A percentile compares a stretch with the other conserved stretches of the same genome.
phyloP scores from a whole-genome alignment of 73 alveolate genomes.

The Breviolum minutum region DNA sequence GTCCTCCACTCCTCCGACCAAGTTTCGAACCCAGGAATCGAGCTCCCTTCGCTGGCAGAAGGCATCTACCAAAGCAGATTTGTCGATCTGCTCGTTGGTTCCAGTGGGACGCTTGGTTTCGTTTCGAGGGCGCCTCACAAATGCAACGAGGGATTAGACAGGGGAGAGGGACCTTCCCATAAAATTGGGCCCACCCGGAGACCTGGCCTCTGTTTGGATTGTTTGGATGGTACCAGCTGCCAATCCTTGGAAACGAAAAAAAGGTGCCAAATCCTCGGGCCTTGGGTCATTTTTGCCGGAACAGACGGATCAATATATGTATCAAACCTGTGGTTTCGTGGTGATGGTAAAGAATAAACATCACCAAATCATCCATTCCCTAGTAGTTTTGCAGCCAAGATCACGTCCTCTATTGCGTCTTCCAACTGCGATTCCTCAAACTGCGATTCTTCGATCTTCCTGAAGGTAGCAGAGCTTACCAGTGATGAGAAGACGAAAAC shows the following conservation, averaged over 20 bases:
- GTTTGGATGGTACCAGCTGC: slow-evolving; percentile 39
- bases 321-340: no score
- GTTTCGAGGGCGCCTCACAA: neutral
- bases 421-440: neutral
- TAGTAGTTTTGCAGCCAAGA: slow-evolving; percentile 1
- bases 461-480: neutral
- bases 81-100: neutral
- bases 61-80: neutral
- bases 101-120: neutral
- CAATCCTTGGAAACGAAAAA: slow-evolving; percentile 21
- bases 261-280: no score
- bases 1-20: no score
- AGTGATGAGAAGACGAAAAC: no score
- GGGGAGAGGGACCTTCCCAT: neutral
- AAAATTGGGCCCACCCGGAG: no score
- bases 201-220: slow-evolving; percentile 23
- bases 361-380: no score
- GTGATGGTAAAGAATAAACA: no score
- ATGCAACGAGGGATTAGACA: neutral
- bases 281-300: no score
- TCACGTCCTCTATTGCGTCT: neutral
- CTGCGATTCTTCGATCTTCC: slow-evolving; percentile 18
- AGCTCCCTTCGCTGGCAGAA: slow-evolving; percentile 68
- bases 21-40: slow-evolving; percentile 52
- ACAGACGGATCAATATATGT: no score